Evolutionary conservation across 2,329 filamentous ascomycete species (phyloP), one percentile per base, ranked within the genome.

Genomic region (Stagonosporopsis vannaccii): DNA sequence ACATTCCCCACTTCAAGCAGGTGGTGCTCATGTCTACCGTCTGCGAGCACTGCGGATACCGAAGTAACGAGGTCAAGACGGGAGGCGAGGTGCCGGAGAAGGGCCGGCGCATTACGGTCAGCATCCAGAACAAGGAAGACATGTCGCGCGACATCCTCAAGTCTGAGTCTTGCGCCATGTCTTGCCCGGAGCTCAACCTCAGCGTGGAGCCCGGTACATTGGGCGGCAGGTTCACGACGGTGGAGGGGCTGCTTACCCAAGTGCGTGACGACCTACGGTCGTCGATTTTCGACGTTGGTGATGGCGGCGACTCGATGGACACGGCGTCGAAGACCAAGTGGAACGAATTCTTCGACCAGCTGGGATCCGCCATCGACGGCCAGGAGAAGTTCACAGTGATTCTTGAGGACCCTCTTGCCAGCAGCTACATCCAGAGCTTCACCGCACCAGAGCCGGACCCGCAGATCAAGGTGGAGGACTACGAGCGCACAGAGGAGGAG

Each of bases 1-100:
- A 96, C 70, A 97, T 99, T 60, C 95, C 95, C 0, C 90, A 97
- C 79, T 99, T 99, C 81, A 96, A 97, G 79, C 91, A 98, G 73
- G 95, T 99, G 3, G 88, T 97, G 36, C 84, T 99, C 68, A 98
- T 97, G 91, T 93, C 89, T 66, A 98, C 94, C 2, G 88, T 92
- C 25, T 99, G 95, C 78, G 89, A 94, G 25, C 84, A 89, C 75
- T 99, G 95, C 74, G 94, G 94, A 55, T 96, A 98, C 81, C 89
- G 92, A 60, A 95, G 90, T 66, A 98, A 96, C 77, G 95, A 99
- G 75, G 92, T 99, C 74, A 98, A 98, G 84, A 98, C 95, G 1
- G 95, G 95, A 62, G 95, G 95, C 51, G 93, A 90, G 69, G 89
- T 99, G 20, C 95, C 95, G 8, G 89, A 89, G 51, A 87, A 90